phyloP scores from a whole-genome alignment of 2,329 filamentous ascomycete species.

The Talaromyces pinophilus region DNA sequence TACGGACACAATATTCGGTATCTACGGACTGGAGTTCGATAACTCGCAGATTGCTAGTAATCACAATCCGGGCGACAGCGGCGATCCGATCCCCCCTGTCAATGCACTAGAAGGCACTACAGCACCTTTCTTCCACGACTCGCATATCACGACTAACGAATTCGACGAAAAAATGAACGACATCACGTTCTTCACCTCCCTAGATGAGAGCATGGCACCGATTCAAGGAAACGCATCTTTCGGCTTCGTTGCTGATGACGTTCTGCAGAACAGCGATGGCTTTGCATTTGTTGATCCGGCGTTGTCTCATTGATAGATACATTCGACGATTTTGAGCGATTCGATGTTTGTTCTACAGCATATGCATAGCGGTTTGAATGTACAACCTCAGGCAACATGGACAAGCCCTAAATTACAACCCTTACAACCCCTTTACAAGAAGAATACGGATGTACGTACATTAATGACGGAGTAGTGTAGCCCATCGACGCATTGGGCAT shows the following conservation, averaged over 20 bases:
- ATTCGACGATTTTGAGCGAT: background rate
- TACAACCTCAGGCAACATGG: background rate
- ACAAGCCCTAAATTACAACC: background rate
- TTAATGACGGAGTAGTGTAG: no score
- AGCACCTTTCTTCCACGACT: background rate
- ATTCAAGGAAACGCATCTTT: background rate
- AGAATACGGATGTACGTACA: background rate
- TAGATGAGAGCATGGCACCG: slow-evolving; percentile 9
- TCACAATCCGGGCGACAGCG: background rate
- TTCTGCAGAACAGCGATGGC: slow-evolving; percentile 35
- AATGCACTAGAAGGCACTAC: background rate
- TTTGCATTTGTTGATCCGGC: slow-evolving; percentile 41
- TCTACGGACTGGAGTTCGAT: slow-evolving; percentile 40
- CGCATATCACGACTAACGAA: slow-evolving; percentile 18
- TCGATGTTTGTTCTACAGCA: background rate
- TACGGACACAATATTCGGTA: slow-evolving; percentile 33
- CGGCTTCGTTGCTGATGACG: background rate
- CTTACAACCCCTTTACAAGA: background rate
- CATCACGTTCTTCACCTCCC: slow-evolving; percentile 14
- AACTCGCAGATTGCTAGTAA: background rate
- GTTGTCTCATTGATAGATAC: slow-evolving; percentile 11
- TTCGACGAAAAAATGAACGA: slow-evolving; percentile 25
- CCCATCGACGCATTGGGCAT: background rate
- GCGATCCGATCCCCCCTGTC: no score
- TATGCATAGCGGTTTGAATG: slow-evolving; percentile 7